A percentile compares a stretch with the other conserved stretches of the same genome.
phyloP scores from a whole-genome alignment of 2,329 filamentous ascomycete species.

The Remersonia thermophila region DNA sequence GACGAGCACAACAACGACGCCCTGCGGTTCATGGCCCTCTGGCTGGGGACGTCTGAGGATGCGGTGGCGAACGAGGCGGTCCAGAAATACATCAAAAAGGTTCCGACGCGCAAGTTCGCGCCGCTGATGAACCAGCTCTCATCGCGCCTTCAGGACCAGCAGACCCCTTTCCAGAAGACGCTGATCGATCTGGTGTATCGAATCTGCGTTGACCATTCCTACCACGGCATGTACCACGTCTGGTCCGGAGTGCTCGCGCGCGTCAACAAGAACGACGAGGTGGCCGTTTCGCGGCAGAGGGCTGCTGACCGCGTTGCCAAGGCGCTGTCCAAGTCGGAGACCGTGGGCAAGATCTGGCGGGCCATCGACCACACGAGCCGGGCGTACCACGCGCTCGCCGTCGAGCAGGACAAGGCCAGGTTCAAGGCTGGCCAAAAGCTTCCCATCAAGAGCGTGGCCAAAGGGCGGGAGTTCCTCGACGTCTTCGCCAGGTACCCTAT shows the following conservation, averaged over 20 bases:
- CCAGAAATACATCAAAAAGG: slow-evolving; percentile 52
- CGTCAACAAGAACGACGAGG: slow-evolving; percentile 58
- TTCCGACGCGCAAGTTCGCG: slow-evolving; percentile 87
- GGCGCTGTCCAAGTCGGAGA: slow-evolving; percentile 41
- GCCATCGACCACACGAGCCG: slow-evolving; percentile 64
- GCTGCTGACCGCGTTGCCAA: slow-evolving; percentile 60
- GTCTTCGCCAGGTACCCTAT: slow-evolving; percentile 54
- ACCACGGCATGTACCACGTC: slow-evolving; percentile 94
- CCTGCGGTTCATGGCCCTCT: slow-evolving; percentile 83
- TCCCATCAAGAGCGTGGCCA: slow-evolving; percentile 40
- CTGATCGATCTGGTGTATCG: slow-evolving; percentile 62
- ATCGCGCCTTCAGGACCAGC: slow-evolving; percentile 69
- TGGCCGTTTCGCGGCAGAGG: slow-evolving; percentile 58
- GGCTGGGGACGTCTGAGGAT: slow-evolving; percentile 78
- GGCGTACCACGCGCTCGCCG: slow-evolving; percentile 50
- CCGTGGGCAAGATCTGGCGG: slow-evolving; percentile 48
- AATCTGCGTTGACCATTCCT: slow-evolving; percentile 87
- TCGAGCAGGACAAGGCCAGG: slow-evolving; percentile 49
- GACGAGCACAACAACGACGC: slow-evolving; percentile 84
- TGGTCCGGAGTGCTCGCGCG: slow-evolving; percentile 68
- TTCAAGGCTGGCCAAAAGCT: slow-evolving; percentile 58
- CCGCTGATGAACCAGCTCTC: slow-evolving; percentile 90
- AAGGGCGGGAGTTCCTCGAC: slow-evolving; percentile 50
- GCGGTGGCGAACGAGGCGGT: slow-evolving; percentile 68
- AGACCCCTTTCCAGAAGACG: slow-evolving; percentile 60